Conservation (phyloP, 2,329 filamentous ascomycete species). For the Claviceps purpurea region DNA sequence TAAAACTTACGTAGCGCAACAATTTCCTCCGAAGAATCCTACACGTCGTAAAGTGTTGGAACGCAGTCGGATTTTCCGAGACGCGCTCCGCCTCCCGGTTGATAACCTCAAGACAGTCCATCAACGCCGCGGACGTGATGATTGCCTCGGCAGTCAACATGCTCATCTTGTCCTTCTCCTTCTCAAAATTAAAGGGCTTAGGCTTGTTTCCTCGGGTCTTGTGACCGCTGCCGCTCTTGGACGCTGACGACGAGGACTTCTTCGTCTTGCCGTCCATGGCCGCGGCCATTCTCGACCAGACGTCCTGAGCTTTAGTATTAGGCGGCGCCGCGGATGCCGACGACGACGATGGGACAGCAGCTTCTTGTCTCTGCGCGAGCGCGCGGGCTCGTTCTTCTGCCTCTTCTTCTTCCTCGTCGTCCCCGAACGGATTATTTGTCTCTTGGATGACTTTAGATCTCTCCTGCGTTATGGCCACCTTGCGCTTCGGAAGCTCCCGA, state of each 20-base stretch:
- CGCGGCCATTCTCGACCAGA: not conserved
- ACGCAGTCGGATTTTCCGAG: conserved; percentile 65
- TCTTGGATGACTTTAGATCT: conserved; percentile 75
- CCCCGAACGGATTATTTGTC: conserved; percentile 59
- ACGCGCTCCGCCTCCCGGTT: conserved; percentile 82
- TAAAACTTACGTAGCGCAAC: conserved; percentile 53
- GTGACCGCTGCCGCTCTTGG: conserved; percentile 15
- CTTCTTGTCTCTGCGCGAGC: conserved; percentile 12
- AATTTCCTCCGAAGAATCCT: conserved; percentile 76
- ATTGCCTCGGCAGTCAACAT: conserved; percentile 79
- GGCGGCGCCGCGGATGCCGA: not conserved
- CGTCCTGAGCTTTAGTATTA: not conserved
- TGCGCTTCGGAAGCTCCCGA: conserved; percentile 48
- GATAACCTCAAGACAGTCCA: conserved; percentile 77
- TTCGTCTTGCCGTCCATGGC: conserved; percentile 20
- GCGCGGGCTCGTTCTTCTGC: conserved; percentile 27
- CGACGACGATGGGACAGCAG: conserved; percentile 9
- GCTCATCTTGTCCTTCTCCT: conserved; percentile 78
- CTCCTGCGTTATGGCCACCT: conserved; percentile 61
- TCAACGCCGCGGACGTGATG: conserved; percentile 79
- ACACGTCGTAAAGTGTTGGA: conserved; percentile 70
- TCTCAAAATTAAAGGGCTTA: conserved; percentile 67
- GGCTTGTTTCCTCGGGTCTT: conserved; percentile 34
- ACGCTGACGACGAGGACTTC: not conserved
- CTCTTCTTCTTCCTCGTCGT: conserved; percentile 52